A percentile compares a stretch with the other conserved stretches of the same genome.
These are phyloP conservation scores for Cutaneotrichosporon curvatum DNA, from an alignment of 1,284 basidiomycete genomes.

Conservation along the genomic window DNA sequence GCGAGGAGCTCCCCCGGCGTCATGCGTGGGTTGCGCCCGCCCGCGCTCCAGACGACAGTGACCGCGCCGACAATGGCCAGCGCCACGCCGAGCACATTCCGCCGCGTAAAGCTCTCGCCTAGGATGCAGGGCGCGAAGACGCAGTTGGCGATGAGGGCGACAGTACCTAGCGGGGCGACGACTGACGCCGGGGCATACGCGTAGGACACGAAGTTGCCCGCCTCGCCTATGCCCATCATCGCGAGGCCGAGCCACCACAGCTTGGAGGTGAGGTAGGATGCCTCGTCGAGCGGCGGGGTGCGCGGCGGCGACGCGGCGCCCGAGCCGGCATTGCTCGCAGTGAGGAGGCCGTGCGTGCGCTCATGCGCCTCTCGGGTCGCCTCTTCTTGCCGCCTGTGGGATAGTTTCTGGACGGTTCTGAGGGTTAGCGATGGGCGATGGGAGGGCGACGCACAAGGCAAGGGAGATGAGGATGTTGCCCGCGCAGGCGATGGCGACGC, in stretches of 20 bases:
- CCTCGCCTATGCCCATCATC: conserved; percentile 85
- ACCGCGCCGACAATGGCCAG: conserved; percentile 77
- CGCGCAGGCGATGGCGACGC: conserved; percentile 72
- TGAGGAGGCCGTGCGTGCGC: background rate
- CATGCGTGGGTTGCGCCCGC: conserved; percentile 56
- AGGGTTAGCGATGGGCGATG: background rate
- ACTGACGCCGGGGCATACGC: conserved; percentile 83
- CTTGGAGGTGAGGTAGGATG: conserved; percentile 69
- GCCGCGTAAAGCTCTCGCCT: conserved; percentile 48
- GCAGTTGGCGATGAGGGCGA: conserved; percentile 87
- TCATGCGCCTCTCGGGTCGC: background rate
- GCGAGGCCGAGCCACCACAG: conserved; percentile 88
- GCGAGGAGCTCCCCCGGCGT: conserved; percentile 59
- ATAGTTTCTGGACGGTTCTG: conserved; percentile 78
- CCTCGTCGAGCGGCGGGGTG: conserved; percentile 19
- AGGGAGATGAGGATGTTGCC: conserved; percentile 86
- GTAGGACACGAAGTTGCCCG: conserved; percentile 85
- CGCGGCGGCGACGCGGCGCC: background rate
- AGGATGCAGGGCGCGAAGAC: conserved; percentile 84
- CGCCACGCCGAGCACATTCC: conserved; percentile 78
- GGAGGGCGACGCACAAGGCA: conserved; percentile 54
- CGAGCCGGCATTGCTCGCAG: too few species aligned
- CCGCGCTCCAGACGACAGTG: conserved; percentile 82
- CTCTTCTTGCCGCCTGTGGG: conserved; percentile 65
- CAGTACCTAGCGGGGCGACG: conserved; percentile 91